A percentile compares a stretch with the other conserved stretches of the same genome.
These are phyloP conservation scores for Phytophthora pseudosyringae DNA, from an alignment of 352 stramenopile genomes.

Conservation along the genomic window DNA sequence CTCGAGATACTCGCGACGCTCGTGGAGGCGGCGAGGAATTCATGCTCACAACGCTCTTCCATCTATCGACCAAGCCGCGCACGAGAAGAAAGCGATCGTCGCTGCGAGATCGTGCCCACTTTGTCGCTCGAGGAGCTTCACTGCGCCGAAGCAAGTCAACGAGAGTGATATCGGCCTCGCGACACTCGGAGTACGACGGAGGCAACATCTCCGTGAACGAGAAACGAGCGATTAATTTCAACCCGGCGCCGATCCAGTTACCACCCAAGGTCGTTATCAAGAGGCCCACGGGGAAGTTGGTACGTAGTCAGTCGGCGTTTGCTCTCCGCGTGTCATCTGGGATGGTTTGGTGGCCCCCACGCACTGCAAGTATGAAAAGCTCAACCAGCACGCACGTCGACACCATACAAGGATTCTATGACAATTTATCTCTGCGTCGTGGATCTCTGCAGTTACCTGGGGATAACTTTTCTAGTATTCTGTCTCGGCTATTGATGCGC, in stretches of 20 bases:
- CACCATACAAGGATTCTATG: conserved; percentile 47
- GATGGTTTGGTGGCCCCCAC: conserved; percentile 16
- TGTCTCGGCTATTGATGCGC: conserved; percentile 29
- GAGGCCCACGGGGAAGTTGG: conserved; percentile 11
- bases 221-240: conserved; percentile 28
- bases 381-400: conserved; percentile 1
- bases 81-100: conserved; percentile 16
- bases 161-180: conserved; percentile 19
- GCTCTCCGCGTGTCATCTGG: conserved; percentile 38
- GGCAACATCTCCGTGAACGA: conserved; percentile 37
- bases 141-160: conserved; percentile 41
- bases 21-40: conserved; percentile 45
- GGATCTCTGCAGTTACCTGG: conserved; percentile 13
- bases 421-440: conserved; percentile 36
- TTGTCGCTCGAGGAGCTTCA: neutral
- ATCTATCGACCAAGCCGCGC: conserved; percentile 36
- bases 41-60: conserved; percentile 61
- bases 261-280: conserved; percentile 8
- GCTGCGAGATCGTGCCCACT: conserved; percentile 19
- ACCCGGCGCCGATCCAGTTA: conserved; percentile 12
- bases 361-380: conserved; percentile 8
- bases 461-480: neutral
- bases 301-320: conserved; percentile 63
- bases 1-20: neutral
- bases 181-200: conserved; percentile 33